phyloP scores from a whole-genome alignment of 306 rosid species.

The Cucurbita pepo region DNA sequence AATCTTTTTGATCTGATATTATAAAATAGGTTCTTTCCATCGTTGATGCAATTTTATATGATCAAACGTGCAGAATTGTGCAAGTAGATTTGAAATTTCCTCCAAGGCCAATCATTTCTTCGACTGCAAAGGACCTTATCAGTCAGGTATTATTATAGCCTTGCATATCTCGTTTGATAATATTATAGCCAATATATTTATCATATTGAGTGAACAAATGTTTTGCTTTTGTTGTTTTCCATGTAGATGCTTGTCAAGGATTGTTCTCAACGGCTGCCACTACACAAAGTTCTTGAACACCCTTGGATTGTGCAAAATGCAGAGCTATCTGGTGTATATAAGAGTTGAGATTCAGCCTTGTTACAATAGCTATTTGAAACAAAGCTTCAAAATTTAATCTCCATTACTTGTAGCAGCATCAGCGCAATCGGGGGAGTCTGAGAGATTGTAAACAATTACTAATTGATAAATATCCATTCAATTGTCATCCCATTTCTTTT shows the following conservation, averaged over 20 bases:
- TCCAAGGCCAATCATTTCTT: slow-evolving; percentile 74
- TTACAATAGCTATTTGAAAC: too few relatives aligned
- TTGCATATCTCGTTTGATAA: background rate
- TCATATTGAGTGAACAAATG: background rate
- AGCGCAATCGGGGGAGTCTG: too few relatives aligned
- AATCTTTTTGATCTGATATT: background rate
- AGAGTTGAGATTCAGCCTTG: background rate
- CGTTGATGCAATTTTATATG: background rate
- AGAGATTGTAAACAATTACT: background rate
- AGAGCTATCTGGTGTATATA: background rate
- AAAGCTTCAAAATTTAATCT: background rate
- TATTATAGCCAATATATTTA: too few relatives aligned
- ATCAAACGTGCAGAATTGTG: slow-evolving; percentile 43
- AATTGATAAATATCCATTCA: too few relatives aligned
- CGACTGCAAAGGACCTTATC: slow-evolving; percentile 84
- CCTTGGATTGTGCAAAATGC: background rate
- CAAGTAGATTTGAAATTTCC: slow-evolving; percentile 97
- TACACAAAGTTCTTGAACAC: background rate
- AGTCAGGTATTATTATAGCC: slow-evolving; percentile 47
- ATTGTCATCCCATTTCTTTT: too few relatives aligned
- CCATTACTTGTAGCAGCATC: background rate
- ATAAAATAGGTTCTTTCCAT: background rate
- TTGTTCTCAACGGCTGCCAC: background rate
- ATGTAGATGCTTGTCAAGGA: background rate
- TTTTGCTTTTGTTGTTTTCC: background rate